phyloP scores from a whole-genome alignment of 768 basidiomycete genomes.

The Podaxis carcinomalis region DNA sequence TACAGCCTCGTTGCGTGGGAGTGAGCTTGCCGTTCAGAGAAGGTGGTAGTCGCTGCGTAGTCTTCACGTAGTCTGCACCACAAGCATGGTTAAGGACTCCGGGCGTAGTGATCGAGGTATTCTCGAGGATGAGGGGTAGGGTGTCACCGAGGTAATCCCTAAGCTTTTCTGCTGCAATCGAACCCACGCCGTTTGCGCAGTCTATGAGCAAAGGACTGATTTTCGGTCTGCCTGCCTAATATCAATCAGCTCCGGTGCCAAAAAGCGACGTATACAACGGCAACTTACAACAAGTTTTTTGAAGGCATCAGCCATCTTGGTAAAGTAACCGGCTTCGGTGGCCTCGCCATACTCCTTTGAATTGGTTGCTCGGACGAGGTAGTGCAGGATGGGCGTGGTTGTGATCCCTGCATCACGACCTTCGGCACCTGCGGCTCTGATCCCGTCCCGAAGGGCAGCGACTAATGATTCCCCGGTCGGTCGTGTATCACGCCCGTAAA shows the following conservation, averaged over 20 bases:
- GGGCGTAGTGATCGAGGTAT: slow-evolving; percentile 56
- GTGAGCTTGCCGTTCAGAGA: slow-evolving; percentile 59
- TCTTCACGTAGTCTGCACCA: slow-evolving; percentile 98
- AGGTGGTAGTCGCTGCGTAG: slow-evolving; percentile 81
- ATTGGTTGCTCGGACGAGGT: slow-evolving; percentile 88
- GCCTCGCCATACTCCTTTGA: slow-evolving; percentile 81
- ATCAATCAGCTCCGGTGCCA: not conserved
- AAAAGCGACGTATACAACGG: not conserved
- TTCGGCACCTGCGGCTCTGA: slow-evolving; percentile 68
- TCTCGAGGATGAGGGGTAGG: slow-evolving; percentile 64
- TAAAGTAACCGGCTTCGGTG: slow-evolving; percentile 77
- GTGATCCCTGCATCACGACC: slow-evolving; percentile 76
- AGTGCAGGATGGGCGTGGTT: slow-evolving; percentile 94
- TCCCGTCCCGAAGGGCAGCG: slow-evolving; percentile 75
- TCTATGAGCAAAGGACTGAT: slow-evolving; percentile 73
- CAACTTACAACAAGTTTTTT: slow-evolving; percentile 78
- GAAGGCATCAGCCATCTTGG: slow-evolving; percentile 79
- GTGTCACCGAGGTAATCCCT: slow-evolving; percentile 52
- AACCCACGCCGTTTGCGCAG: slow-evolving; percentile 98
- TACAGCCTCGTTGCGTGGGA: slow-evolving; percentile 81
- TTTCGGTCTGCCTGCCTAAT: slow-evolving; percentile 54
- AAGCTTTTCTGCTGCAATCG: slow-evolving; percentile 62
- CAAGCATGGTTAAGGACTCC: slow-evolving; percentile 83
- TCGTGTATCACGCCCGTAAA: slow-evolving; percentile 92
- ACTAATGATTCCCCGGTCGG: slow-evolving; percentile 79